A percentile compares a stretch with the other conserved stretches of the same genome.
Evolutionary conservation across 1,139 yeast species (phyloP).

Genomic region (Pichia sp.): DNA sequence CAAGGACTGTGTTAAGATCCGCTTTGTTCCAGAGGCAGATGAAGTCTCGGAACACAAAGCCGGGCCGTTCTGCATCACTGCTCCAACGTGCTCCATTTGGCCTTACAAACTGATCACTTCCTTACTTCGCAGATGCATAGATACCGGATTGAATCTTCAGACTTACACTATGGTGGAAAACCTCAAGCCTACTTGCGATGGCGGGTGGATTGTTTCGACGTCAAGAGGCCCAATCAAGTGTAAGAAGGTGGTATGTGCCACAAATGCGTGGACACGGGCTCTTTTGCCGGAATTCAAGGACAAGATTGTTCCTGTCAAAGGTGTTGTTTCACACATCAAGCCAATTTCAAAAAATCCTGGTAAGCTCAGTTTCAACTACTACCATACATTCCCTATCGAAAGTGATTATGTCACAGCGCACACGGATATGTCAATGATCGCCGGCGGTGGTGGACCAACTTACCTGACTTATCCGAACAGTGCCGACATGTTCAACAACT

Average conservation of each 20-base stretch:
- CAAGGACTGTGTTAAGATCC: constrained; percentile 25
- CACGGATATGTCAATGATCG: constrained; percentile 30
- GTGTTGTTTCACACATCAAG: constrained; percentile 28
- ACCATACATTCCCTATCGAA: constrained; percentile 24
- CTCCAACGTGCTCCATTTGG: constrained; percentile 41
- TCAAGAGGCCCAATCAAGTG: constrained; percentile 34
- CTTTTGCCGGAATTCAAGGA: constrained; percentile 28
- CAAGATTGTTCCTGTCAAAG: constrained; percentile 29
- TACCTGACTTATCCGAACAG: constrained; percentile 17
- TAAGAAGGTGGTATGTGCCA: constrained; percentile 36
- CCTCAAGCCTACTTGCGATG: constrained; percentile 24
- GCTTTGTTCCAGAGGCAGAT: constrained; percentile 25
- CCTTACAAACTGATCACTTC: constrained; percentile 39
- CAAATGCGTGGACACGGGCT: constrained; percentile 40
- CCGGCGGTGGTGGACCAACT: constrained; percentile 29
- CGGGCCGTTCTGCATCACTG: constrained; percentile 34
- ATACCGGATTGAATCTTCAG: constrained; percentile 37
- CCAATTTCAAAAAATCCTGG: constrained; percentile 10
- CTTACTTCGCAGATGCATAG: constrained; percentile 32
- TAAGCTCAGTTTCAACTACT: constrained; percentile 25
- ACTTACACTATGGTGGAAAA: constrained; percentile 37
- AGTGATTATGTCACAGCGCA: constrained; percentile 31
- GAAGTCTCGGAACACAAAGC: constrained; percentile 21
- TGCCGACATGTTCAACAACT: constrained; percentile 23
- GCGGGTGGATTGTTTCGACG: constrained; percentile 31